These are phyloP conservation scores for Vaccinium darrowii DNA, from an alignment of 148 eudicot genomes.

Conservation along the genomic window DNA sequence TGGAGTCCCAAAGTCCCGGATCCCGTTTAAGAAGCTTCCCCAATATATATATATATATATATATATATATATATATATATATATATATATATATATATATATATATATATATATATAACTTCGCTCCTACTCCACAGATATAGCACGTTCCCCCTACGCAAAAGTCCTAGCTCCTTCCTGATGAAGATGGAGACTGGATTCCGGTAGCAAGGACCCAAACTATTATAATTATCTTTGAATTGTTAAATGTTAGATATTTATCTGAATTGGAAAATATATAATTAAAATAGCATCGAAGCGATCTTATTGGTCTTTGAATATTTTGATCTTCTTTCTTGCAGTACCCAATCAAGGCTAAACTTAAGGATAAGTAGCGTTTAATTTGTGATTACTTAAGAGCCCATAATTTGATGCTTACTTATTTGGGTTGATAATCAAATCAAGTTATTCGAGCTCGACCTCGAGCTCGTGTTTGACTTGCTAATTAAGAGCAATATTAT, in stretches of 20 bases:
- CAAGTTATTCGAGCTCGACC: not conserved
- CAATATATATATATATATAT: too few species aligned
- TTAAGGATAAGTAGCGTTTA: not conserved
- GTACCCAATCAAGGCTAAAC: not conserved
- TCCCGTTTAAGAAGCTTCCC: too few species aligned
- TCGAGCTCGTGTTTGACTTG: not conserved
- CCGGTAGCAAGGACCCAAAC: not conserved
- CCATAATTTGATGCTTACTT: not conserved
- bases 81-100: too few species aligned
- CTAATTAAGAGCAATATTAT: not conserved
- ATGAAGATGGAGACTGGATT: conserved; percentile 2
- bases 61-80: too few species aligned
- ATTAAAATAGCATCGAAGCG: not conserved
- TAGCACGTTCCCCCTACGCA: too few species aligned
- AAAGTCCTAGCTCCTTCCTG: too few species aligned
- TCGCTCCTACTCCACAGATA: too few species aligned
- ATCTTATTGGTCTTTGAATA: not conserved
- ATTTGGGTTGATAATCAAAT: not conserved
- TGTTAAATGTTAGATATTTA: not conserved
- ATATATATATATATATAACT: too few species aligned
- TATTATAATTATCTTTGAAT: not conserved
- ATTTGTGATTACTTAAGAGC: not conserved
- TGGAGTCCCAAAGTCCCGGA: too few species aligned
- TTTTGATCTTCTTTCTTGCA: not conserved
- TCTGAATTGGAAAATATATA: not conserved